These are phyloP conservation scores for Spizellomyces sp. DNA, from an alignment of 192 early-diverging fungal genomes.

Conservation along the genomic window DNA sequence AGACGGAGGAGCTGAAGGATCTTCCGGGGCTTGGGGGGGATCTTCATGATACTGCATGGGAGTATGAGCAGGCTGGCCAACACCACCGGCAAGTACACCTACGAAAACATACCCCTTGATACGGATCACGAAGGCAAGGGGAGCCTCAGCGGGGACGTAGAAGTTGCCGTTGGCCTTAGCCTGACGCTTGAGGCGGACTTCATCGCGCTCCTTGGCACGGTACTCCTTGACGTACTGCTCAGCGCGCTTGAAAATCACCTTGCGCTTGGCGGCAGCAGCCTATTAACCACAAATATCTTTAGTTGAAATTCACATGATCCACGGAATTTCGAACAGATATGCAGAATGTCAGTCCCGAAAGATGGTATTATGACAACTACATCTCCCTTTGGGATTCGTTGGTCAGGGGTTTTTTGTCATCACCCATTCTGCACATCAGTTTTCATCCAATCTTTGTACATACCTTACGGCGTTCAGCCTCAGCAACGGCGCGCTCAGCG, in stretches of 20 bases:
- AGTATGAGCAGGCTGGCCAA: not conserved
- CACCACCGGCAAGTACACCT: not conserved
- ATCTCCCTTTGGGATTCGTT: constrained; percentile 47
- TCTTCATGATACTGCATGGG: constrained; percentile 88
- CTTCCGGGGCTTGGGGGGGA: constrained; percentile 99
- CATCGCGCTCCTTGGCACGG: constrained; percentile 82
- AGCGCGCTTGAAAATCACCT: constrained; percentile 99
- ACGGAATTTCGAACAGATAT: no score
- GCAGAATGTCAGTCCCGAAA: constrained; percentile 63
- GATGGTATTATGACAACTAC: constrained; percentile 60
- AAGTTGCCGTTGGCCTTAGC: constrained; percentile 89
- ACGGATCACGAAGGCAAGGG: constrained; percentile 97
- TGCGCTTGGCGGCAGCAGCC: constrained; percentile 68
- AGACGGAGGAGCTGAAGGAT: constrained; percentile 98
- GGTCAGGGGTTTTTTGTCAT: constrained; percentile 29
- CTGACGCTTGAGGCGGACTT: constrained; percentile 90
- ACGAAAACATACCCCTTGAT: constrained; percentile 77
- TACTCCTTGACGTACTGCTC: constrained; percentile 99
- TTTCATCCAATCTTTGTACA: constrained; percentile 9
- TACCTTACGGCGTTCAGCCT: constrained; percentile 52
- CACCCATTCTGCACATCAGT: constrained; percentile 10
- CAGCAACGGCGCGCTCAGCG: constrained; percentile 56
- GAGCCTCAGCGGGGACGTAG: constrained; percentile 94
- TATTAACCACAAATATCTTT: constrained; percentile 7
- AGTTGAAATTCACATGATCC: no score